Evolutionary conservation across 2,329 filamentous ascomycete species (phyloP).

Genomic region (Hypomyces perniciosus): DNA sequence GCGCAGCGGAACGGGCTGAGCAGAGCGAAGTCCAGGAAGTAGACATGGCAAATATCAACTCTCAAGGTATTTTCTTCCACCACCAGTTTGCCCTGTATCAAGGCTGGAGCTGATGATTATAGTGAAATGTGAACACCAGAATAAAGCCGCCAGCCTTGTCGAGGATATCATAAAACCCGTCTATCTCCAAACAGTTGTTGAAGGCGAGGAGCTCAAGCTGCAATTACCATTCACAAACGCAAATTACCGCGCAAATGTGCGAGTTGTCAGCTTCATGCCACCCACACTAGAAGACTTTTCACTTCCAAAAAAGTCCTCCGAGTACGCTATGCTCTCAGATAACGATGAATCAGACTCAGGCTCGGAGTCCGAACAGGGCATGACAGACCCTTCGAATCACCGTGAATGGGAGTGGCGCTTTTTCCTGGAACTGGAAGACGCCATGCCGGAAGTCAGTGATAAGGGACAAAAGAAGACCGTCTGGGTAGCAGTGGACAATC

Average conservation of each 20-base stretch:
- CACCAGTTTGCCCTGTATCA: background rate
- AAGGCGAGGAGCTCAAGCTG: conserved; percentile 30
- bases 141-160: conserved; percentile 30
- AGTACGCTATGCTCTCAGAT: conserved; percentile 47
- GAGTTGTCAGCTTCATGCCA: conserved; percentile 80
- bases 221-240: conserved; percentile 68
- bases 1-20: conserved; percentile 19
- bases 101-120: background rate
- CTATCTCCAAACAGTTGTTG: conserved; percentile 37
- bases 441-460: conserved; percentile 27
- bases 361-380: background rate
- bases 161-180: conserved; percentile 35
- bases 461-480: conserved; percentile 41
- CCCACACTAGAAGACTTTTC: conserved; percentile 65
- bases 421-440: conserved; percentile 70
- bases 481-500: conserved; percentile 63
- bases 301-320: conserved; percentile 32
- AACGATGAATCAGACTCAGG: conserved; percentile 23
- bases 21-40: conserved; percentile 8
- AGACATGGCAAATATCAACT: conserved; percentile 25
- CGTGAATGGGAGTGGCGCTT: conserved; percentile 77
- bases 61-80: conserved; percentile 20
- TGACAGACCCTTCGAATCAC: background rate
- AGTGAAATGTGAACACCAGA: conserved; percentile 43
- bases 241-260: conserved; percentile 62